Percentiles rank a stretch among this genome's conserved stretches.
These are phyloP conservation scores for Curvularia lunata DNA, from an alignment of 2,329 filamentous ascomycete genomes.

Conservation along the genomic window DNA sequence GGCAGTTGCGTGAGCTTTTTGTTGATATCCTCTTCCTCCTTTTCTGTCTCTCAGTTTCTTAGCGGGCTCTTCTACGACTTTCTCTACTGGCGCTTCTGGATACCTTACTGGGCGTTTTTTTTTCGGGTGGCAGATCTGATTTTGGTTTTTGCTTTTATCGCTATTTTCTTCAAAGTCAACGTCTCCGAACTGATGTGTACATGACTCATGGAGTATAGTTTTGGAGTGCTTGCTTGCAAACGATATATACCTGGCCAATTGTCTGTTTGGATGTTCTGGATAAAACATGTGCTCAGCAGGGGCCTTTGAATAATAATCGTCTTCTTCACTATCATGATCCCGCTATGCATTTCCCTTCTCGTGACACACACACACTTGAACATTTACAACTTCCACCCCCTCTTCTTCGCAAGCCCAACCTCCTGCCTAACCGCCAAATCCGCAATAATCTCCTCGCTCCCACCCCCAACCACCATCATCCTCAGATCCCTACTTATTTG, in stretches of 20 bases:
- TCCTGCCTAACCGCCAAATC: constrained; percentile 62
- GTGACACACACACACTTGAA: not conserved
- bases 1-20: not conserved
- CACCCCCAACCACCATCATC: constrained; percentile 60
- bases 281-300: not conserved
- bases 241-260: not conserved
- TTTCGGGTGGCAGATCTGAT: not conserved
- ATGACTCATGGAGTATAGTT: not conserved
- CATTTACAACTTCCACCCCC: constrained; percentile 52
- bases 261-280: not conserved
- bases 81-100: not conserved
- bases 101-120: constrained; percentile 1
- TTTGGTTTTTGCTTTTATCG: not conserved
- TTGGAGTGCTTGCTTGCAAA: not conserved
- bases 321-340: not conserved
- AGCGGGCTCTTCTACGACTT: not conserved
- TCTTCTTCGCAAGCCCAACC: constrained; percentile 45
- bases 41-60: not conserved
- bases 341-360: not conserved
- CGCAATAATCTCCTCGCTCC: constrained; percentile 62
- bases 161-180: not conserved
- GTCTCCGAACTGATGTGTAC: not conserved
- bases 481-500: constrained; percentile 62
- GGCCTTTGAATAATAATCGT: not conserved
- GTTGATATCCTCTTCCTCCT: not conserved